A percentile compares a stretch with the other conserved stretches of the same genome.
These are phyloP conservation scores for Saprolegnia parasitica DNA, from an alignment of 352 stramenopile genomes.

Conservation along the genomic window DNA sequence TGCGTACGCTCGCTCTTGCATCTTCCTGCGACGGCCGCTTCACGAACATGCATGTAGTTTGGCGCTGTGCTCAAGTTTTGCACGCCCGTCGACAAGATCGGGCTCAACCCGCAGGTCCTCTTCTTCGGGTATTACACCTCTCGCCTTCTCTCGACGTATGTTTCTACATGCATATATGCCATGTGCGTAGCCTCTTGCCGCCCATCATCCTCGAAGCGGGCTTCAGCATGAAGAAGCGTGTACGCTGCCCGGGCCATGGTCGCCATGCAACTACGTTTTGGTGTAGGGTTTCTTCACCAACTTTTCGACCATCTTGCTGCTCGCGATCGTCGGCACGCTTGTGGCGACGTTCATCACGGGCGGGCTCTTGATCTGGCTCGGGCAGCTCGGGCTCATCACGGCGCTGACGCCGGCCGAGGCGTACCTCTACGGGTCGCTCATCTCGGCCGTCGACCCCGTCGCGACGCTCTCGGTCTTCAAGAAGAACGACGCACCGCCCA, in stretches of 20 bases:
- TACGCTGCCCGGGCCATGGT: constrained; percentile 50
- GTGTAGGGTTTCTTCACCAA: constrained; percentile 83
- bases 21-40: not conserved
- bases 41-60: constrained; percentile 43
- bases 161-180: too few species aligned
- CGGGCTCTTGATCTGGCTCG: constrained; percentile 66
- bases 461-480: constrained; percentile 92
- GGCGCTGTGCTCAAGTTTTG: constrained; percentile 68
- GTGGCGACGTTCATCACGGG: constrained; percentile 79
- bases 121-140: constrained; percentile 61
- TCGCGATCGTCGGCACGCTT: constrained; percentile 74
- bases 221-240: constrained; percentile 85
- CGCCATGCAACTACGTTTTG: too few species aligned
- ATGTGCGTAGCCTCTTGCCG: constrained; percentile 51
- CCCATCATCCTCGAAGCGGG: constrained; percentile 83
- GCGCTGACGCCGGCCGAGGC: constrained; percentile 82
- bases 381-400: constrained; percentile 66
- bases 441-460: constrained; percentile 92
- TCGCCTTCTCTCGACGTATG: constrained; percentile 36
- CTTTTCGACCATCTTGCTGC: constrained; percentile 79
- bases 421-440: constrained; percentile 89
- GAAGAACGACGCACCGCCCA: constrained; percentile 75
- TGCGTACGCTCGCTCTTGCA: constrained; percentile 41
- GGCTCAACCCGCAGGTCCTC: constrained; percentile 75
- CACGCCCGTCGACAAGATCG: constrained; percentile 67